Evolutionary conservation across 805 yeast genomes (phyloP).

Genomic region (Soucietia sequanensis): DNA sequence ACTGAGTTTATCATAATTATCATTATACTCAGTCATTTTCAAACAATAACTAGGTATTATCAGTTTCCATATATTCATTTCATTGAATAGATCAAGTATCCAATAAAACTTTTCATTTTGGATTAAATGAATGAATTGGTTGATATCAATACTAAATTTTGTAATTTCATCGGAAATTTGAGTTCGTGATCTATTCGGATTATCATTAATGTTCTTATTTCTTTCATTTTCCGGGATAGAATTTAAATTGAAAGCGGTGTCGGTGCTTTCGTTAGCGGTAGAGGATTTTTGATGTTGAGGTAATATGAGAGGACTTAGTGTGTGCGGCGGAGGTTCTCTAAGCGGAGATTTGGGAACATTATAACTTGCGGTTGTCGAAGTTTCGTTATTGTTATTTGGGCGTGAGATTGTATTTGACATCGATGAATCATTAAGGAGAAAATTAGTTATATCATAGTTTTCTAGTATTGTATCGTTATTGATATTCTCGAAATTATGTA

Average conservation of each 20-base stretch:
- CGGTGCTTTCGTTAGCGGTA: too few relatives aligned
- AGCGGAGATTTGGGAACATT: not conserved
- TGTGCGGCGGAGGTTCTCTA: too few relatives aligned
- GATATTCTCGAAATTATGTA: too few relatives aligned
- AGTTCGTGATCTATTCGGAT: too few relatives aligned
- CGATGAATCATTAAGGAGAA: constrained; percentile 17
- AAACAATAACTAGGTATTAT: constrained; percentile 34
- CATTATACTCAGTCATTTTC: constrained; percentile 3
- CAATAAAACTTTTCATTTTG: constrained; percentile 36
- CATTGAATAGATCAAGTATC: constrained; percentile 41
- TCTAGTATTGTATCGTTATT: constrained; percentile 16
- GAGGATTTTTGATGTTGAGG: too few relatives aligned
- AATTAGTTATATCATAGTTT: constrained; percentile 24
- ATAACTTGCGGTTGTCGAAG: not conserved
- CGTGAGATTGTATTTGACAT: not conserved
- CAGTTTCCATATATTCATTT: constrained; percentile 36
- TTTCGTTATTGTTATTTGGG: not conserved
- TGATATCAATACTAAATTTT: constrained; percentile 14
- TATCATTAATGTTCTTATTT: too few relatives aligned
- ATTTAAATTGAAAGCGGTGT: too few relatives aligned
- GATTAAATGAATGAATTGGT: constrained; percentile 21
- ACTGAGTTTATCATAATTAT: not conserved
- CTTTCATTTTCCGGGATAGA: too few relatives aligned
- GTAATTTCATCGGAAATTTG: not conserved
- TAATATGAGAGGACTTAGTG: too few relatives aligned